phyloP scores from a whole-genome alignment of 2,329 filamentous ascomycete genomes.

The Chaetothyriales sp. region DNA sequence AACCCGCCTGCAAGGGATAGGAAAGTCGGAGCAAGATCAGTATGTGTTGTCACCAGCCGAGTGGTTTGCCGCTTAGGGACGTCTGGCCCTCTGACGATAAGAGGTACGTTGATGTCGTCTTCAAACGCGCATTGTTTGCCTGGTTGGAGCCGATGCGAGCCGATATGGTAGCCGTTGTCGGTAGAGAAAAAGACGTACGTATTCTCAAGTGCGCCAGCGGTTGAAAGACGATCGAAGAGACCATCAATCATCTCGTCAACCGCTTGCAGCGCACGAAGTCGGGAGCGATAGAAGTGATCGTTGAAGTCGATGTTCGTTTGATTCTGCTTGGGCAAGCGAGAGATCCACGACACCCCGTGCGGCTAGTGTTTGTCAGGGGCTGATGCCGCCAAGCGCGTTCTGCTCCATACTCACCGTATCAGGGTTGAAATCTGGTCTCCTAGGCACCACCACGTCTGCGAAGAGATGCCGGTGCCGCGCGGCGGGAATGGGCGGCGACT shows the following conservation, averaged over 20 bases:
- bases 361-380: slow-evolving; percentile 17
- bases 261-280: slow-evolving; percentile 38
- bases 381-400: neutral
- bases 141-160: slow-evolving; percentile 44
- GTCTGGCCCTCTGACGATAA: slow-evolving; percentile 47
- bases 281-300: slow-evolving; percentile 39
- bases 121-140: slow-evolving; percentile 47
- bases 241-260: slow-evolving; percentile 43
- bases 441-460: slow-evolving; percentile 43
- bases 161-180: slow-evolving; percentile 48
- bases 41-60: slow-evolving; percentile 45
- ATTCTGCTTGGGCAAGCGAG: slow-evolving; percentile 31
- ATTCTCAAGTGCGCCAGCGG: slow-evolving; percentile 33
- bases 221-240: slow-evolving; percentile 30
- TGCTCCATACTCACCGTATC: slow-evolving; percentile 29
- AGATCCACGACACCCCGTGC: slow-evolving; percentile 36
- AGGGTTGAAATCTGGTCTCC: slow-evolving; percentile 54
- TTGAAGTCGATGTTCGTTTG: slow-evolving; percentile 36
- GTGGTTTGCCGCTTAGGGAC: slow-evolving; percentile 31
- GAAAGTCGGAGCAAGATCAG: slow-evolving; percentile 50
- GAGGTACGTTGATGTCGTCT: slow-evolving; percentile 46
- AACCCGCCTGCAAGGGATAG: slow-evolving; percentile 23
- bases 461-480: slow-evolving; percentile 52
- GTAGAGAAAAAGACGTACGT: slow-evolving; percentile 50
- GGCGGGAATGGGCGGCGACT: slow-evolving; percentile 43